Base-by-base conservation (phyloP, 257 asterid genomes). In the Lavandula angustifolia region DNA sequence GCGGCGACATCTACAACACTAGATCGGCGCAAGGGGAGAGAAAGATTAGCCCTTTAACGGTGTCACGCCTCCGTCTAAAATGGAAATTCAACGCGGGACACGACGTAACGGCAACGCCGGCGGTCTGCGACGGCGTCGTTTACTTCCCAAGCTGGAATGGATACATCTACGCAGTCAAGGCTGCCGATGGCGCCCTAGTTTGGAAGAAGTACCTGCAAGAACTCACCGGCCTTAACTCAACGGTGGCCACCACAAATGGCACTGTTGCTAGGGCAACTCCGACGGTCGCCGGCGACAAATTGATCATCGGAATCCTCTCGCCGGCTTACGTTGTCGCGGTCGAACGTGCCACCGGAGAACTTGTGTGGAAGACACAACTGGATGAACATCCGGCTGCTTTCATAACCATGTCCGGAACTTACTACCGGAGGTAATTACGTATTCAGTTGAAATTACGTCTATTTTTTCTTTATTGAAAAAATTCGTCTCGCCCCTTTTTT, bases 321-420 rank as follows among this genome's bases (percentile, higher is more conserved):
- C 86, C 86, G 4, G 87, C 87, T 17, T 77, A 76, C 35, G 79
- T 81, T 7, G 17, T 85, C 40, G 84, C 82, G 0, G 57, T 85
- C 3, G 34, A 69, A 38, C 76, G 83, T 2, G 53, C 79, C 1
- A 71, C 77, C 0, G 89, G 94, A 1, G 22, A 64, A 13, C 79
- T 83, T 9, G 27, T 83, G 9, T 85, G 94, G 90, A 75, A 66
- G 16, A 79, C 71, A 6, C 75, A 38, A 69, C 76, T 85, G 1
- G 90, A 85, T 4, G 18, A 4, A 3, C 87, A 79, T 73, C 81
- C 83, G 3, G 50, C 67, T 4, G 61, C 86, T 34, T 9, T 83
- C 9, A 62, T 86, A 16, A 83, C 94, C 54, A 81, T 81, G 90
- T 86, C 90, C 6, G 86, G 94, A 6, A 83, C 94, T 0, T 86